A percentile compares a stretch with the other conserved stretches of the same genome.
Evolutionary conservation across 2,329 filamentous ascomycete genomes (phyloP).

Genomic region (Pyrenophora seminiperda): DNA sequence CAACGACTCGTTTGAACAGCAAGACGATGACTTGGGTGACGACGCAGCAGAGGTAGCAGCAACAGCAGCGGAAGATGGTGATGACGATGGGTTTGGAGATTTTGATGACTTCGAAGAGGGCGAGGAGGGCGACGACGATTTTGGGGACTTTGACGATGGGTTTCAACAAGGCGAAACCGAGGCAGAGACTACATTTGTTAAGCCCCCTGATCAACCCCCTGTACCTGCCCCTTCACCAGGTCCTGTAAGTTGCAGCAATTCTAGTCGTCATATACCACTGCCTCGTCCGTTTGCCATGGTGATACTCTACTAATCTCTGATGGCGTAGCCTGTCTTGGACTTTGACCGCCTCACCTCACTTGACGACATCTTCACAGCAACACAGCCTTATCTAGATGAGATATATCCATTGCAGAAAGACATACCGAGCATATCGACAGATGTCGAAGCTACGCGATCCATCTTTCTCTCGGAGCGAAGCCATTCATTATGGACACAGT

Average conservation of each 20-base stretch:
- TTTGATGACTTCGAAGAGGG: constrained; percentile 68
- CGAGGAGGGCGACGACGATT: constrained; percentile 51
- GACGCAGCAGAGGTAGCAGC: constrained; percentile 39
- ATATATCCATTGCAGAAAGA: constrained; percentile 58
- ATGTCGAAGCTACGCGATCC: constrained; percentile 33
- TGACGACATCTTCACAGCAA: constrained; percentile 64
- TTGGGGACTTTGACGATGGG: constrained; percentile 59
- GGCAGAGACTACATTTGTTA: constrained; percentile 48
- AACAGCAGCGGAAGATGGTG: constrained; percentile 46
- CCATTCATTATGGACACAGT: constrained; percentile 92
- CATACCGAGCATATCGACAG: constrained; percentile 52
- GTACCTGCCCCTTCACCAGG: constrained; percentile 51
- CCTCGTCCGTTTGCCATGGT: constrained; percentile 35
- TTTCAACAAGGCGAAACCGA: constrained; percentile 49
- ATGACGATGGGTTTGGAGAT: constrained; percentile 51
- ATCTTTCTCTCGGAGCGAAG: constrained; percentile 78
- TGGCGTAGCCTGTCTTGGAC: constrained; percentile 66
- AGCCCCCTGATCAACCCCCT: constrained; percentile 45
- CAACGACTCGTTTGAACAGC: constrained; percentile 15
- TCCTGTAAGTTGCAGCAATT: constrained; percentile 55
- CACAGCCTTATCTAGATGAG: constrained; percentile 68
- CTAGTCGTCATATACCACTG: constrained; percentile 43
- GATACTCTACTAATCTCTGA: constrained; percentile 37
- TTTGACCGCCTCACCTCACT: constrained; percentile 64
- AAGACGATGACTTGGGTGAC: constrained; percentile 19